phyloP scores from a whole-genome alignment of 805 yeast species.

The Saccharomycopsis microspora region DNA sequence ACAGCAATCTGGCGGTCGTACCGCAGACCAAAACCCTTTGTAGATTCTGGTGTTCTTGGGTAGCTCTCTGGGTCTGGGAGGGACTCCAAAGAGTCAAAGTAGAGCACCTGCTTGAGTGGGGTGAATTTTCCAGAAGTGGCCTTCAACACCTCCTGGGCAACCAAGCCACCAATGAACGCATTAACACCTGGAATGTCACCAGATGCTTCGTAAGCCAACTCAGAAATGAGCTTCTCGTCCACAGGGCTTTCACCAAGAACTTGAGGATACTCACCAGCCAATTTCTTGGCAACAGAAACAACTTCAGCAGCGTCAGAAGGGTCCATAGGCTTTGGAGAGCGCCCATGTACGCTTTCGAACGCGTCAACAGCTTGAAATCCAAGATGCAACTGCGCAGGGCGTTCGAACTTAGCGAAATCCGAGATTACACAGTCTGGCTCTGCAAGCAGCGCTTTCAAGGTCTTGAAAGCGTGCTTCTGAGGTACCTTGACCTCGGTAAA shows the following conservation, averaged over 20 bases:
- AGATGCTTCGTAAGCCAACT: slow-evolving; percentile 71
- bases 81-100: slow-evolving; percentile 90
- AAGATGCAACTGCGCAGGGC: slow-evolving; percentile 81
- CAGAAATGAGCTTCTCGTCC: slow-evolving; percentile 54
- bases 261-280: slow-evolving; percentile 45
- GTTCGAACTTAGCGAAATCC: slow-evolving; percentile 90
- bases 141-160: slow-evolving; percentile 94
- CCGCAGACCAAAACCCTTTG: slow-evolving; percentile 68
- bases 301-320: slow-evolving; percentile 64
- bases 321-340: slow-evolving; percentile 68
- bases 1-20: slow-evolving; percentile 96
- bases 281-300: slow-evolving; percentile 43
- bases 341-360: slow-evolving; percentile 54
- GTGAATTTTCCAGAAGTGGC: slow-evolving; percentile 91
- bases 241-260: slow-evolving; percentile 39
- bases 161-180: slow-evolving; percentile 87
- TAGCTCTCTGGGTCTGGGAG: slow-evolving; percentile 51
- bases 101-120: slow-evolving; percentile 87
- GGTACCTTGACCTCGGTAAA: slow-evolving; percentile 93
- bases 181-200: slow-evolving; percentile 88
- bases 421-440: slow-evolving; percentile 71
- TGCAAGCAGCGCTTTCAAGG: slow-evolving; percentile 52
- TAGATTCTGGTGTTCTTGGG: slow-evolving; percentile 58
- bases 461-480: slow-evolving; percentile 43
- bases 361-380: slow-evolving; percentile 85